Conservation (phyloP, 257 asterid genomes). For the Anisodus acutangulus region DNA sequence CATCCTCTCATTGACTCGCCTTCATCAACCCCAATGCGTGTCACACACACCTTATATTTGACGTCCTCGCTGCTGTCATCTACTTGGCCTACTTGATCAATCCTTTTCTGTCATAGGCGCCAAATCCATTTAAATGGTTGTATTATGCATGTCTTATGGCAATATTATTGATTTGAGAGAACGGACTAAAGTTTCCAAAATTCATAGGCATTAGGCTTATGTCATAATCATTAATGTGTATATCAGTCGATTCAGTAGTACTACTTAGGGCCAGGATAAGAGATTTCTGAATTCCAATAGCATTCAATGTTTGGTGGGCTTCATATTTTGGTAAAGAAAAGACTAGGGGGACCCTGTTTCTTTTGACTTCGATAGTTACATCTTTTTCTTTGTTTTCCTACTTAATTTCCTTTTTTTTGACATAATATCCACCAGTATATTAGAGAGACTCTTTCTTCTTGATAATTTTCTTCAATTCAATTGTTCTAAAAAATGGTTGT, state of each 20-base stretch:
- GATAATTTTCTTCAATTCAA: background rate
- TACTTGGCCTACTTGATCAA: background rate
- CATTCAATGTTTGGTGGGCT: background rate
- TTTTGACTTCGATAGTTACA: background rate
- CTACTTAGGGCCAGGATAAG: background rate
- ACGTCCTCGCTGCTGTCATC: background rate
- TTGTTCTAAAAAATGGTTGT: background rate
- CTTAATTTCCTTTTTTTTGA: background rate
- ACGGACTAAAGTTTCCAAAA: conserved; percentile 3
- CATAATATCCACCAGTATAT: background rate
- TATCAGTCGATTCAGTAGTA: background rate
- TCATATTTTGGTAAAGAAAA: background rate
- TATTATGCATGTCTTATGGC: background rate
- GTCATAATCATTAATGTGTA: conserved; percentile 20
- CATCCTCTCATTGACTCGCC: background rate
- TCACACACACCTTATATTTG: background rate
- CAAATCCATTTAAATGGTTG: background rate
- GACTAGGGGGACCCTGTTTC: background rate
- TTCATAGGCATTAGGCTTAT: conserved; percentile 3
- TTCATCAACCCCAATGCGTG: background rate
- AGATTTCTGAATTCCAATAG: background rate
- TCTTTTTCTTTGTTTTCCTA: conserved; percentile 20
- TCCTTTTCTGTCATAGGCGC: background rate
- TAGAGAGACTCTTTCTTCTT: background rate
- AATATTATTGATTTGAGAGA: conserved; percentile 23